Evolutionary conservation across 306 rosid species (phyloP).

Genomic region (Rubus idaeus): DNA sequence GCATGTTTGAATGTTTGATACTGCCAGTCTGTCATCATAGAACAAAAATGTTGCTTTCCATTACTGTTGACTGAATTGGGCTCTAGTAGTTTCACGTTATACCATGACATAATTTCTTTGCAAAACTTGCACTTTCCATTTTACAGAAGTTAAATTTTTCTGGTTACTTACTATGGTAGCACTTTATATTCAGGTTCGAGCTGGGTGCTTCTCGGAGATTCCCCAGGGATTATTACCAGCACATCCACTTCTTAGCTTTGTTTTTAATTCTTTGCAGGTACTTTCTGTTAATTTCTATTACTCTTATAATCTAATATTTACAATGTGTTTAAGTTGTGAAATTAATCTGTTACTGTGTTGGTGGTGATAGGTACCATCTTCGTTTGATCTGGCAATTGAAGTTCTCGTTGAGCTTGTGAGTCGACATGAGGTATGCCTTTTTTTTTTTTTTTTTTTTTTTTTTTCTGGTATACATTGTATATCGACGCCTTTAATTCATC

Average conservation of each 20-base stretch:
- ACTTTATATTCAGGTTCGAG: conserved; percentile 68
- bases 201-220: conserved; percentile 93
- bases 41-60: not conserved
- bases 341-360: conserved; percentile 26
- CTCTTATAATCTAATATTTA: conserved; percentile 19
- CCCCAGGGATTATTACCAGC: conserved; percentile 71
- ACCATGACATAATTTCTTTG: not conserved
- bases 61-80: not conserved
- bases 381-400: conserved; percentile 91
- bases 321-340: conserved; percentile 15
- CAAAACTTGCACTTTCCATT: conserved; percentile 1
- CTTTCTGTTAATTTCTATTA: conserved; percentile 21
- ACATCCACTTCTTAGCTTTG: conserved; percentile 83
- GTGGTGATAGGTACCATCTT: conserved; percentile 57
- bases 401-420: conserved; percentile 90
- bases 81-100: not conserved
- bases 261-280: conserved; percentile 87
- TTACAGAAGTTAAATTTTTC: not conserved
- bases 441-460: not conserved
- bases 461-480: not conserved
- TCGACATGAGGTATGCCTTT: conserved; percentile 79
- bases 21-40: not conserved
- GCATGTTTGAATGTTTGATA: conserved; percentile 2
- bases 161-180: conserved; percentile 2
- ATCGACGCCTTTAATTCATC: not conserved